Evolutionary conservation across 306 rosid species (phyloP).

Genomic region (Vigna nakashimae): DNA sequence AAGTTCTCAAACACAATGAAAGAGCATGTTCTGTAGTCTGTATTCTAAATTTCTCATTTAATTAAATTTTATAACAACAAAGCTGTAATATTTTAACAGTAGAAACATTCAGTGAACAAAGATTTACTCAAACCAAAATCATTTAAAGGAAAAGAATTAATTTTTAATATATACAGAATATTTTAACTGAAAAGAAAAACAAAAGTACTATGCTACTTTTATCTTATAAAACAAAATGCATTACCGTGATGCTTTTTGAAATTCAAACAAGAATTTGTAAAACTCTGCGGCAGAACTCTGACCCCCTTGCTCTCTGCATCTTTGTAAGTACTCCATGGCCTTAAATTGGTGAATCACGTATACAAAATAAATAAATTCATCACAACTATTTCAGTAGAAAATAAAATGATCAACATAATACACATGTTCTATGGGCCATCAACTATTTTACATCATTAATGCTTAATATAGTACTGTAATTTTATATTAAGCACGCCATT

Average conservation of each 20-base stretch:
- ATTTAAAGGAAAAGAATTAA: background rate
- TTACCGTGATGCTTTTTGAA: constrained; percentile 92
- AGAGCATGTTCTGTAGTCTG: background rate
- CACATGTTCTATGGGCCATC: constrained; percentile 12
- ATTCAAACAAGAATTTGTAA: constrained; percentile 67
- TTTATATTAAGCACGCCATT: background rate
- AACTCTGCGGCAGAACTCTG: constrained; percentile 73
- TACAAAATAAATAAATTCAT: constrained; percentile 37
- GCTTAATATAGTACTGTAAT: constrained; percentile 3
- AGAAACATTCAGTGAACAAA: constrained; percentile 10
- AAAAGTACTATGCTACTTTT: background rate
- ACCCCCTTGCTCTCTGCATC: constrained; percentile 73
- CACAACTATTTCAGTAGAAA: constrained; percentile 19
- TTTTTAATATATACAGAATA: constrained; percentile 17
- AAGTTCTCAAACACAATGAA: constrained; percentile 5
- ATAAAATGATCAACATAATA: constrained; percentile 28
- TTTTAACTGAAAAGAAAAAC: constrained; percentile 18
- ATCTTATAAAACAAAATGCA: constrained; percentile 7
- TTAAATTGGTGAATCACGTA: constrained; percentile 48
- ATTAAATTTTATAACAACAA: background rate
- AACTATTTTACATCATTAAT: background rate
- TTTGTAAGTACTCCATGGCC: constrained; percentile 87
- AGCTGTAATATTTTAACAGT: background rate
- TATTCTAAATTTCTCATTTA: background rate
- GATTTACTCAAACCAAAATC: background rate